A percentile compares a stretch with the other conserved stretches of the same genome.
Conservation (phyloP, 2,329 filamentous ascomycete genomes). For the Neopestalotiopsis sp. region DNA sequence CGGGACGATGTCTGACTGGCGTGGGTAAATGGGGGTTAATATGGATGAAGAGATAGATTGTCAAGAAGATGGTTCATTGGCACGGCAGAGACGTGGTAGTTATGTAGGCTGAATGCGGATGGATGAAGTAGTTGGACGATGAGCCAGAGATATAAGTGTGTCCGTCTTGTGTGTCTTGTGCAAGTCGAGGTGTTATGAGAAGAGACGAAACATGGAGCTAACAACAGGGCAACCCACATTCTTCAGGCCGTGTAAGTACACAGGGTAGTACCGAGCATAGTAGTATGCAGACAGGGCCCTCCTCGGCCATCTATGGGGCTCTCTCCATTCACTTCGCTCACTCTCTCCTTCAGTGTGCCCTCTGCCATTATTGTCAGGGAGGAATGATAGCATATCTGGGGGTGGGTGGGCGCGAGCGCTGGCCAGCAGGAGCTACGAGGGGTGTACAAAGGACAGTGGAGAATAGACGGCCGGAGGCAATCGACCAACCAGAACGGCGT, state of each 20-base stretch:
- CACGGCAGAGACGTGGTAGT: slow-evolving; percentile 39
- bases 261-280: slow-evolving; percentile 19
- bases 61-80: slow-evolving; percentile 39
- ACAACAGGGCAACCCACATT: slow-evolving; percentile 30
- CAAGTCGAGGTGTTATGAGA: slow-evolving; percentile 27
- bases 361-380: slow-evolving; percentile 21
- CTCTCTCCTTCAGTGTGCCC: slow-evolving; percentile 1
- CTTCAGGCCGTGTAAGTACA: slow-evolving; percentile 14
- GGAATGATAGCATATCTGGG: slow-evolving; percentile 20
- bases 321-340: not conserved
- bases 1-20: slow-evolving; percentile 42
- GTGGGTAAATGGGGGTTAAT: slow-evolving; percentile 48
- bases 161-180: slow-evolving; percentile 21
- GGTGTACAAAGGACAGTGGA: slow-evolving; percentile 33
- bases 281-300: slow-evolving; percentile 22
- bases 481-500: slow-evolving; percentile 23
- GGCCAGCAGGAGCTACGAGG: slow-evolving; percentile 14
- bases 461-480: slow-evolving; percentile 29
- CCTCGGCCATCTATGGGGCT: slow-evolving; percentile 14
- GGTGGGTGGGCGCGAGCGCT: slow-evolving; percentile 18
- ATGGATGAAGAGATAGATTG: slow-evolving; percentile 41
- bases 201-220: slow-evolving; percentile 22
- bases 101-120: slow-evolving; percentile 34
- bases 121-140: slow-evolving; percentile 20
- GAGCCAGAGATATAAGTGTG: slow-evolving; percentile 39